These are phyloP conservation scores for Solanum sitiens DNA, from an alignment of 257 asterid genomes.

Conservation along the genomic window DNA sequence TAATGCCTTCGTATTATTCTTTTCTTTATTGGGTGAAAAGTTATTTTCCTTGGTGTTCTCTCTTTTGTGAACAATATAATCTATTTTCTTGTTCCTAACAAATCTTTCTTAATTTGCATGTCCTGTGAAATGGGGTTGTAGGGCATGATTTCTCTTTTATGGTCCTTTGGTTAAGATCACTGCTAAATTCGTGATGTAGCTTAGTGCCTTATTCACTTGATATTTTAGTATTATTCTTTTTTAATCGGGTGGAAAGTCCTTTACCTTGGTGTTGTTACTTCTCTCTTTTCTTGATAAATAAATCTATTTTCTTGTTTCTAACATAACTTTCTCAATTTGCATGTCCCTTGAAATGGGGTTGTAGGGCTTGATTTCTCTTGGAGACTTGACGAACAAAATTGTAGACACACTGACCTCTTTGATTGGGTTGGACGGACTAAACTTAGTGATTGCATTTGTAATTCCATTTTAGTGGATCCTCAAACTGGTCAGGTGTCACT, in stretches of 20 bases:
- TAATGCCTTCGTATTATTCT: background rate
- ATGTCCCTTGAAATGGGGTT: conserved; percentile 4
- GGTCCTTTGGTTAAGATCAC: background rate
- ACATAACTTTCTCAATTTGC: background rate
- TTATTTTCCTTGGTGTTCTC: background rate
- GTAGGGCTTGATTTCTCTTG: conserved; percentile 68
- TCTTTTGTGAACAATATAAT: background rate
- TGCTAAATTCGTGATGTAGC: background rate
- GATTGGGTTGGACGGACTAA: conserved; percentile 77
- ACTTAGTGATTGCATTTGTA: conserved; percentile 74
- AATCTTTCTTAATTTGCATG: background rate
- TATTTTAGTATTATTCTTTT: background rate
- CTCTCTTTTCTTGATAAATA: background rate
- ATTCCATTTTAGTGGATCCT: conserved; percentile 66
- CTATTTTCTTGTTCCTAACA: background rate
- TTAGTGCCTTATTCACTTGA: background rate
- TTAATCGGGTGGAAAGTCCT: background rate
- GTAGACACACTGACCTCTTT: conserved; percentile 33
- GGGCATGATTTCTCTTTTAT: conserved; percentile 48
- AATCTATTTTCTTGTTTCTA: background rate
- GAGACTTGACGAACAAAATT: conserved; percentile 66
- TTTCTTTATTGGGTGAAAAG: background rate
- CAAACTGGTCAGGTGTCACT: conserved; percentile 73
- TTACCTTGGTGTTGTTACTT: background rate
- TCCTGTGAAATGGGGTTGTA: conserved; percentile 19